Base-by-base conservation (phyloP, 176 grass and related monocot species). In the Microstegium vimineum region DNA sequence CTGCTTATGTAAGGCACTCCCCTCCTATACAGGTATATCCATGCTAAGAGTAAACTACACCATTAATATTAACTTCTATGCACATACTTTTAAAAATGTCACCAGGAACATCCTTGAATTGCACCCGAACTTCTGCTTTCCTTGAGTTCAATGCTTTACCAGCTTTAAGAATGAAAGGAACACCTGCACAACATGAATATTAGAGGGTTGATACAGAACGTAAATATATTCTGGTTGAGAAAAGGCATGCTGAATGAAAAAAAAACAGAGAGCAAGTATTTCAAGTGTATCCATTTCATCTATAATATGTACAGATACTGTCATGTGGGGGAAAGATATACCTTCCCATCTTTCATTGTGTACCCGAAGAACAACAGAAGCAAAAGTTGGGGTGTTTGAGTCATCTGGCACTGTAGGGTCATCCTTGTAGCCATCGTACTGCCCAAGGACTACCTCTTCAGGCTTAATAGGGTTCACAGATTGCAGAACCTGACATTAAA, bases 291-390 rank as follows among this genome's bases (percentile, higher is more conserved):
- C 22, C 3, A 49, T 71, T 34, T 74, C 62, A 62, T 76, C 10
- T 61, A 9, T 45, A 70, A 28, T 27, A 43, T 49, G 49, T 62
- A 49, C 3, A 75, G 4, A 82, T 71, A 43, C 77, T 38, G 47
- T 35, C 10, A 82, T 76, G 73, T 82, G 60, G 47, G 26, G 74
- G 31, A 33, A 59, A 78, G 73, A 40, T 20, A 82, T 84, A 94
- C 97, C 97, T 94, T 99, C 97, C 97, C 97, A 99, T 96, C 97
- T 94, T 89, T 99, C 97, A 76, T 96, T 99, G 81, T 96, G 87
- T 54, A 99, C 94, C 40, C 85, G 83, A 60, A 99, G 87, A 81
- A 99, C 74, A 74, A 99, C 81, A 82, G 93, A 93, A 62, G 97
- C 93, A 85, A 99, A 99, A 76, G 97, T 99, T 83, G 97, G 97